Evolutionary conservation across 257 asterid genomes (phyloP).

Genomic region (Solanum clarkiae): DNA sequence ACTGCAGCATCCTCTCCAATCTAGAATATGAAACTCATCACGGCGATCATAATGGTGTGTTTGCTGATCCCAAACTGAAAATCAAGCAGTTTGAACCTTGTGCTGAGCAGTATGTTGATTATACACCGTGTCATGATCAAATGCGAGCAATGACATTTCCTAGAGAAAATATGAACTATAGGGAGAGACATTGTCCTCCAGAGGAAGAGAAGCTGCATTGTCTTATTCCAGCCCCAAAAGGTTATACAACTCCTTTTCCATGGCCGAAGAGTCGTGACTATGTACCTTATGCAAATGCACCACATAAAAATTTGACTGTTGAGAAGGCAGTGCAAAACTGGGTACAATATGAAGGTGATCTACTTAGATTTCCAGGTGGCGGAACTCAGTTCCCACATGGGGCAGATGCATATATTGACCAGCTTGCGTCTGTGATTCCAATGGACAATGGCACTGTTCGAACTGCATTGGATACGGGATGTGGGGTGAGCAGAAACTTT

Average conservation of each 20-base stretch:
- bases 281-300: constrained; percentile 10
- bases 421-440: constrained; percentile 17
- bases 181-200: constrained; percentile 14
- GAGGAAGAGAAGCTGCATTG: constrained; percentile 13
- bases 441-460: constrained; percentile 14
- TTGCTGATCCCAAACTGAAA: constrained; percentile 1
- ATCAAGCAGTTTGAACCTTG: constrained; percentile 1
- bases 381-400: constrained; percentile 14
- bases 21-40: constrained; percentile 9
- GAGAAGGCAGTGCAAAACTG: constrained; percentile 17
- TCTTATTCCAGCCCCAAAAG: constrained; percentile 17
- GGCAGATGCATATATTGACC: constrained; percentile 12
- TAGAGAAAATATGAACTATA: constrained; percentile 8
- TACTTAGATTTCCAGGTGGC: constrained; percentile 10
- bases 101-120: constrained; percentile 5
- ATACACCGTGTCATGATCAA: constrained; percentile 13
- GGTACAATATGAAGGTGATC: constrained; percentile 5
- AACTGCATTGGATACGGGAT: constrained; percentile 15
- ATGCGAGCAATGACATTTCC: constrained; percentile 9
- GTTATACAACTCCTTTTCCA: constrained; percentile 8
- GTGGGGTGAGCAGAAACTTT: constrained; percentile 8
- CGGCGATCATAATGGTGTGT: background rate
- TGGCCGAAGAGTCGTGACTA: constrained; percentile 16
- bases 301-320: constrained; percentile 6
- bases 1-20: constrained; percentile 7